Conservation (phyloP, 352 stramenopile genomes). For the Phytophthora tentaculata region DNA sequence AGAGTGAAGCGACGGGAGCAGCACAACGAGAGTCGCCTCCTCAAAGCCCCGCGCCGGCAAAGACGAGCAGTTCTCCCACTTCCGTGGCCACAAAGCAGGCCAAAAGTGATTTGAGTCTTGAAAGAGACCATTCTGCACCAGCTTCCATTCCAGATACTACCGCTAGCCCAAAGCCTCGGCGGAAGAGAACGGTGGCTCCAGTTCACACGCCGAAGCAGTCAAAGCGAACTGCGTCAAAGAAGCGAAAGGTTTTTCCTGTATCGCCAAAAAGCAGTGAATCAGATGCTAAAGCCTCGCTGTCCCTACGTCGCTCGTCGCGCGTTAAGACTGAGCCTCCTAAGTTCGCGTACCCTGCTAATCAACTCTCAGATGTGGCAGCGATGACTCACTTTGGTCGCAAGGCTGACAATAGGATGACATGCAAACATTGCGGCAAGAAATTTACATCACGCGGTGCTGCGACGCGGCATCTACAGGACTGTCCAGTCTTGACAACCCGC, state of each 20-base stretch:
- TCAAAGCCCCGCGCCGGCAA: neutral
- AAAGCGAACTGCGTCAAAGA: constrained; percentile 18
- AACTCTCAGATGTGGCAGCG: neutral
- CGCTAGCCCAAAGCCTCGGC: neutral
- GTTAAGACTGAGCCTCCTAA: constrained; percentile 18
- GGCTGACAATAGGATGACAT: constrained; percentile 6
- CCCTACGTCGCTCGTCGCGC: constrained; percentile 25
- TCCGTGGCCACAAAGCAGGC: neutral
- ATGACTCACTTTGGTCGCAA: constrained; percentile 24
- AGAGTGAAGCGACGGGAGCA: neutral
- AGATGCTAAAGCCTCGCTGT: neutral
- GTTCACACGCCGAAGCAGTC: constrained; percentile 16
- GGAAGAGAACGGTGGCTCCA: constrained; percentile 1
- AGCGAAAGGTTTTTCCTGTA: constrained; percentile 1
- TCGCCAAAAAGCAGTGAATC: neutral
- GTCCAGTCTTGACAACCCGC: neutral
- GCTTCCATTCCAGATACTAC: neutral
- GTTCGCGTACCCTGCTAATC: neutral
- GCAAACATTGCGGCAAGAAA: constrained; percentile 27
- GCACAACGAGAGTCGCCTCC: neutral
- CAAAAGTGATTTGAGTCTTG: neutral
- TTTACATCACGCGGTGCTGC: constrained; percentile 19
- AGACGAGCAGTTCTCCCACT: neutral
- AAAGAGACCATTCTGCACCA: neutral
- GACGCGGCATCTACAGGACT: constrained; percentile 21